Percentiles rank a stretch among this genome's conserved stretches.
Evolutionary conservation across 2,329 filamentous ascomycete species (phyloP).

Genomic region (Microdochium bolleyi): DNA sequence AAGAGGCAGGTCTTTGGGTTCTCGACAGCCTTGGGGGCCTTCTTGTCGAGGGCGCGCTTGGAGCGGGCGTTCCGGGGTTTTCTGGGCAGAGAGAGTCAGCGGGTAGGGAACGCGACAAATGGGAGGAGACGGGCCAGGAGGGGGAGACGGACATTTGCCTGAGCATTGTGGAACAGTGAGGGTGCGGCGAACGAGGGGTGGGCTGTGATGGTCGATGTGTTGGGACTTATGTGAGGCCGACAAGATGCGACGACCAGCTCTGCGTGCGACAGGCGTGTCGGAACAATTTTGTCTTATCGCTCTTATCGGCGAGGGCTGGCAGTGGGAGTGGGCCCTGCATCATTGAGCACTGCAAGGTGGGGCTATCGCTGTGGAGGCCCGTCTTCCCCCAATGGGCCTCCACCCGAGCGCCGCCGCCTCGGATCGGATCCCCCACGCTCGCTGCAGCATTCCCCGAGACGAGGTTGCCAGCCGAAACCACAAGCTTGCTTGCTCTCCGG

Average conservation of each 20-base stretch:
- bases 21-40: slow-evolving; percentile 80
- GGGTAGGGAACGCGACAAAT: not conserved
- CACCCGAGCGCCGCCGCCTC: too few species aligned
- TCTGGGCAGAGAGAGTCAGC: slow-evolving; percentile 20
- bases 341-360: too few species aligned
- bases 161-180: slow-evolving; percentile 11
- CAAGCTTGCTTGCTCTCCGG: too few species aligned
- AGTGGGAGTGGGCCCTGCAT: too few species aligned
- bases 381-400: too few species aligned
- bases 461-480: too few species aligned
- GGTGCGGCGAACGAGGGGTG: not conserved
- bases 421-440: too few species aligned
- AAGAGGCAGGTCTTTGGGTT: slow-evolving; percentile 87
- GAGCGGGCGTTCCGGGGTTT: slow-evolving; percentile 72
- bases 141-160: slow-evolving; percentile 15
- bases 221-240: not conserved
- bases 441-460: too few species aligned
- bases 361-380: too few species aligned
- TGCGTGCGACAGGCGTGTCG: not conserved
- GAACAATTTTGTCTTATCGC: slow-evolving; percentile 1
- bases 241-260: not conserved
- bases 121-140: not conserved
- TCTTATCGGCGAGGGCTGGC: not conserved
- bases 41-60: slow-evolving; percentile 89
- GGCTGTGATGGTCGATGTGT: not conserved